phyloP scores from a whole-genome alignment of 306 rosid species.

The Fragaria vesca region DNA sequence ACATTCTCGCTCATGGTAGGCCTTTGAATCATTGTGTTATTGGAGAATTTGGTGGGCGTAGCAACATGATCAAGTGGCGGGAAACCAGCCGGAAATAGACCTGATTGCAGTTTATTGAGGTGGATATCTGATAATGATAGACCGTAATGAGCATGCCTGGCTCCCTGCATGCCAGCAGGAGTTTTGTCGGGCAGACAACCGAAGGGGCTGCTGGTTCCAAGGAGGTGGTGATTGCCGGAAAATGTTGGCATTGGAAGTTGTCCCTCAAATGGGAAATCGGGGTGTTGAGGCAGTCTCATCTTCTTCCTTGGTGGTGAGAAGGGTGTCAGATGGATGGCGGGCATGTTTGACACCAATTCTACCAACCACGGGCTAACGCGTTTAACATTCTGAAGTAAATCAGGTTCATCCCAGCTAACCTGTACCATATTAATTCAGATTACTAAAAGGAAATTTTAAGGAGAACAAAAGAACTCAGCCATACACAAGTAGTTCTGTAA shows the following conservation, averaged over 20 bases:
- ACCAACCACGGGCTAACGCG: constrained; percentile 93
- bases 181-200: constrained; percentile 66
- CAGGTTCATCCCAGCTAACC: constrained; percentile 97
- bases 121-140: constrained; percentile 65
- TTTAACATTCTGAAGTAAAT: constrained; percentile 85
- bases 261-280: constrained; percentile 62
- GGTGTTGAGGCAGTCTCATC: constrained; percentile 60
- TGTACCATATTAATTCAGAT: constrained; percentile 29
- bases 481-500: neutral
- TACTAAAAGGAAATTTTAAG: constrained; percentile 19
- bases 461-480: neutral
- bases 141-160: constrained; percentile 97
- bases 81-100: constrained; percentile 54
- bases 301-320: constrained; percentile 84
- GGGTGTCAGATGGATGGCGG: constrained; percentile 67
- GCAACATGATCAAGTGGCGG: constrained; percentile 48
- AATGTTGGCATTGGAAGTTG: constrained; percentile 56
- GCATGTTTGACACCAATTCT: constrained; percentile 77
- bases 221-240: constrained; percentile 51
- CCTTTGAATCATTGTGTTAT: constrained; percentile 41
- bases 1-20: constrained; percentile 54
- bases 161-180: constrained; percentile 99
- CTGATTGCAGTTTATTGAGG: constrained; percentile 65
- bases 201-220: constrained; percentile 57
- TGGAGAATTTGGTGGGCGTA: constrained; percentile 39